phyloP scores from a whole-genome alignment of 306 rosid genomes.

The Acacia acuminata region DNA sequence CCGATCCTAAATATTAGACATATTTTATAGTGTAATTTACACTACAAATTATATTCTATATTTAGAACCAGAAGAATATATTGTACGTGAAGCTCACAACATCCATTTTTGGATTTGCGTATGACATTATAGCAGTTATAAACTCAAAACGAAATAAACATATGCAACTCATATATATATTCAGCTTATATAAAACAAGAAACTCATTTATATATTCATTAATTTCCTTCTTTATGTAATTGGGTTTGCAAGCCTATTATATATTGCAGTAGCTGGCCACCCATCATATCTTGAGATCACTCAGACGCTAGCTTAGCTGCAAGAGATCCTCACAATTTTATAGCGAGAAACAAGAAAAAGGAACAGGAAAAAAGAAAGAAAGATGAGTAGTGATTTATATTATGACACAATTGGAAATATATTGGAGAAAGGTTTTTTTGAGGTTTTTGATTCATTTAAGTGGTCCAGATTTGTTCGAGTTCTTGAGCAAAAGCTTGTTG shows the following conservation, averaged over 20 bases:
- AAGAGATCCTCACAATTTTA: background rate
- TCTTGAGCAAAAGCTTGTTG: conserved; percentile 76
- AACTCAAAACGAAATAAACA: too few species aligned
- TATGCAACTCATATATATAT: background rate
- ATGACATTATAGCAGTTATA: background rate
- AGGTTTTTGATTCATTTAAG: background rate
- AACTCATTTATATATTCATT: background rate
- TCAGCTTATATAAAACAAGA: background rate
- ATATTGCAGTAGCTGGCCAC: background rate
- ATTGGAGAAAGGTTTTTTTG: background rate
- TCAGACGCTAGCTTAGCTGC: background rate
- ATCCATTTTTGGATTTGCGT: background rate
- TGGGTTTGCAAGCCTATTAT: background rate
- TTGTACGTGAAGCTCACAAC: background rate
- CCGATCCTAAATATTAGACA: too few species aligned
- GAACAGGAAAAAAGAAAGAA: too few species aligned
- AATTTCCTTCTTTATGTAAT: background rate
- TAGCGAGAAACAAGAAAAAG: background rate
- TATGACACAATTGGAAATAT: background rate
- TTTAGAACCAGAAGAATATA: too few species aligned
- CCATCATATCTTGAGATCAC: background rate
- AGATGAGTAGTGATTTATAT: background rate
- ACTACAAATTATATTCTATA: too few species aligned
- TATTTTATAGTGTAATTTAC: too few species aligned
- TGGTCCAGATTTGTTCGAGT: conserved; percentile 78